Evolutionary conservation across 352 stramenopile genomes (phyloP), one percentile per base, ranked within the genome.

Genomic region (Phytophthora meadii): DNA sequence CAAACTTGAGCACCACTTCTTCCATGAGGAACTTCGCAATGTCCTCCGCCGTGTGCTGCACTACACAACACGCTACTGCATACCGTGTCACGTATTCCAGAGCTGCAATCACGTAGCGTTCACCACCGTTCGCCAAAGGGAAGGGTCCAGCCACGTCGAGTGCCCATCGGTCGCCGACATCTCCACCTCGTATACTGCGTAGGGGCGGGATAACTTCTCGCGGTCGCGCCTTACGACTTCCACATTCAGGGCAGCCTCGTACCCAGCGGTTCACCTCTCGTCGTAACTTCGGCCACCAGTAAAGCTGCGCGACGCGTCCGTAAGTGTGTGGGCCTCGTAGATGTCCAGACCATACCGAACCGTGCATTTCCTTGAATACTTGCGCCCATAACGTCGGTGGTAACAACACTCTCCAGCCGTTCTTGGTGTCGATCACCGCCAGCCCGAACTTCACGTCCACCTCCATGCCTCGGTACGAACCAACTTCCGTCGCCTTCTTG

Each of bases 281-380:
- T 45, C 50, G 24, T 19, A 54, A 7, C 4, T 19, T 45, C 6
- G 37, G 34, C 37, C 50, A 34, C 32, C 50, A 36, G 6, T 39
- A 48, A 1, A 48, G 0, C 0, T 47, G 37, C 0, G 34, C 10
- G 3, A 32, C 11, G 24, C 36, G 50, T 22, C 15, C 32, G 14
- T 24, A 47, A 0, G 28, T 54, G 10, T 54, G 30, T 3, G 47
- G 30, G 1, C 10, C 30, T 1, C 47, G 10, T n/a, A 54, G 15
- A 11, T 54, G 47, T 8, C 47, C 47, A 5, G 27, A 15, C 50
- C 50, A 47, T 0, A 56, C 24, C 1, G 50, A 34, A 0, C 11
- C 34, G 46, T 56, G 50, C 0, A 8, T 47, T 5, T 56, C 50
- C 36, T 56, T 56, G 19, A 56, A 46, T 0, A 48, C 34, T 6